Evolutionary conservation across 345 rosid species (phyloP), one percentile per base, ranked within the genome.

Genomic region (Ailanthus altissimus): DNA sequence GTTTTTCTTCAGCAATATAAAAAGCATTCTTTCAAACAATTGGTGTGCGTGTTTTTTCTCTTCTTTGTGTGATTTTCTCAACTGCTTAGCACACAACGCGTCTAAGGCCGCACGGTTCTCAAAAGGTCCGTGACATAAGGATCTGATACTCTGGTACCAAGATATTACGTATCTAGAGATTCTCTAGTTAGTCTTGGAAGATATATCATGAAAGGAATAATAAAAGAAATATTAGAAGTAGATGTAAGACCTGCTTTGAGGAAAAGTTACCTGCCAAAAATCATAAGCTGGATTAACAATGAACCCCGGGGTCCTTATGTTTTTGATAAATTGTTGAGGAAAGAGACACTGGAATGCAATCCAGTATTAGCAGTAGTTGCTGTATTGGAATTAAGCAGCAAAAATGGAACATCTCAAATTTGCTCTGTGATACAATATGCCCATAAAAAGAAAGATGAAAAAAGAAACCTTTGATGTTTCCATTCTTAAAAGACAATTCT

Each of bases 281-380:
- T 95, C 99, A 78, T 93, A 93, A 72, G 97, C 93, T 65, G 98
- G 86, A 43, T 95, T 89, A 85, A 93, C 88, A 61, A 95, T 73
- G 84, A 95, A 93, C 28, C 93, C 62, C 0, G 97, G 93, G n/a
- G 92, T 95, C 80, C 32, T 86, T 62, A 85, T 81, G 72, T 83
- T 83, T 82, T 87, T 86, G n/a, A 89, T 56, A 71, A 93, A 82
- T 62, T 92, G 88, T 58, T 70, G 86, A 73, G 97, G 94, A 81
- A 94, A 89, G 78, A 94, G 63, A 83, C 98, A 89, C 97, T 89
- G 87, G 54, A 72, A 46, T 57, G 68, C 40, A 78, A 78, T 67
- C 64, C 45, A 64, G 15, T 75, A 58, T 42, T 57, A 74, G 18
- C 58, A 23, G 32, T 47, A 21, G 68, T 36, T 36, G 53, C 36